These are phyloP conservation scores for Phaseolus coccineus DNA, from an alignment of 331 rosid genomes.

Conservation along the genomic window DNA sequence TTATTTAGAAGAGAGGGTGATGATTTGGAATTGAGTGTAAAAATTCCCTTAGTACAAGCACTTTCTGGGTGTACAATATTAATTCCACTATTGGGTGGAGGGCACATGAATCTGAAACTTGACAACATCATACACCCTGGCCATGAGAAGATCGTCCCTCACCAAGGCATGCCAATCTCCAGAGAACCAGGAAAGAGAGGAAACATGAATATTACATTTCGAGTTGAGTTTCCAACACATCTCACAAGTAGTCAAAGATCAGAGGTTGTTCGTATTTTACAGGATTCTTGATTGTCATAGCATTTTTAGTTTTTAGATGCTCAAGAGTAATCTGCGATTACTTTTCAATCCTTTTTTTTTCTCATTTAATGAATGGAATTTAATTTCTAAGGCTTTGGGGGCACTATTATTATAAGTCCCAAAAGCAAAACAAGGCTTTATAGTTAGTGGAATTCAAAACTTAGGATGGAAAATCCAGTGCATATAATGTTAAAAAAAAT, in stretches of 20 bases:
- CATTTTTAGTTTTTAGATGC: not conserved
- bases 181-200: conserved; percentile 64
- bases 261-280: conserved; percentile 61
- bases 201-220: conserved; percentile 61
- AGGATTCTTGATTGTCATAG: conserved; percentile 41
- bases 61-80: conserved; percentile 68
- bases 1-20: conserved; percentile 77
- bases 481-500: too few species aligned
- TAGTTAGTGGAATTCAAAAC: not conserved
- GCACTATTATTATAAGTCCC: not conserved
- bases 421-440: not conserved
- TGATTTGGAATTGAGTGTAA: conserved; percentile 66
- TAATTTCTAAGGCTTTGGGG: not conserved
- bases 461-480: not conserved
- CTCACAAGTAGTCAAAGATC: conserved; percentile 65
- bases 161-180: conserved; percentile 76
- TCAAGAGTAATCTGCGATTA: not conserved
- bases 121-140: conserved; percentile 69
- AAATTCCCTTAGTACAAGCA: conserved; percentile 72
- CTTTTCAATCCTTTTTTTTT: not conserved
- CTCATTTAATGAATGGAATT: not conserved
- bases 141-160: conserved; percentile 56
- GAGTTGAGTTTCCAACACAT: conserved; percentile 67
- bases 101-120: conserved; percentile 53
- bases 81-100: conserved; percentile 76